Conservation (phyloP, 2,329 filamentous ascomycete genomes). For the Fusarium sp. region DNA sequence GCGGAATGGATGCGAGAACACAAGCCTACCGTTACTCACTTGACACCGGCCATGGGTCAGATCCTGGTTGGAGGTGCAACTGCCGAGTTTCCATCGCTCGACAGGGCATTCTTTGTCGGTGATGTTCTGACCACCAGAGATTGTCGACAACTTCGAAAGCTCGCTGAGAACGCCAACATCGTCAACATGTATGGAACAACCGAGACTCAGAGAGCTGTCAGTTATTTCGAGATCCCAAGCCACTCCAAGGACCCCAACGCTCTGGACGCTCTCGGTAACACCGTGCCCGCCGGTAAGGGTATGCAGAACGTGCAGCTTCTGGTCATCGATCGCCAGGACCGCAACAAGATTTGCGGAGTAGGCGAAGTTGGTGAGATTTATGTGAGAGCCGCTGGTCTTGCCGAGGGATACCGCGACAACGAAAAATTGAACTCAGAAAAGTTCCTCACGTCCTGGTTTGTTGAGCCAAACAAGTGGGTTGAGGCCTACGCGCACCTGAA, state of each 20-base stretch:
- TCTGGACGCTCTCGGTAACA: constrained; percentile 66
- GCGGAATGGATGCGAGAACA: constrained; percentile 88
- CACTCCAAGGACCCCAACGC: constrained; percentile 67
- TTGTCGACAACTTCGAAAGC: constrained; percentile 77
- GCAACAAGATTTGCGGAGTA: constrained; percentile 76
- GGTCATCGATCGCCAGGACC: constrained; percentile 77
- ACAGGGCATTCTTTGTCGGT: constrained; percentile 89
- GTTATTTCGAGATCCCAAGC: constrained; percentile 82
- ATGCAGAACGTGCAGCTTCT: constrained; percentile 92
- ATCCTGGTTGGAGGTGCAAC: constrained; percentile 88
- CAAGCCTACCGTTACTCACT: constrained; percentile 81
- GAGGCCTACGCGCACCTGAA: constrained; percentile 68
- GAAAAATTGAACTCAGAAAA: constrained; percentile 69
- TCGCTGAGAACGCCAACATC: constrained; percentile 73
- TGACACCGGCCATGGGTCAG: constrained; percentile 97
- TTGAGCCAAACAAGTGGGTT: constrained; percentile 76
- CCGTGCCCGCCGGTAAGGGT: constrained; percentile 84
- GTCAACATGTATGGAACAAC: constrained; percentile 45
- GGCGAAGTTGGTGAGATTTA: constrained; percentile 89
- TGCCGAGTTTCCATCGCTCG: constrained; percentile 69
- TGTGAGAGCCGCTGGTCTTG: constrained; percentile 83
- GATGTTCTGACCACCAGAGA: constrained; percentile 89
- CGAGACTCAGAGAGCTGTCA: constrained; percentile 71
- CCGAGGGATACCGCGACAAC: constrained; percentile 78
- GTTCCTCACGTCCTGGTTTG: constrained; percentile 88